Evolutionary conservation across 2,329 filamentous ascomycete genomes (phyloP).

Genomic region (Lasiodiplodia citricola): DNA sequence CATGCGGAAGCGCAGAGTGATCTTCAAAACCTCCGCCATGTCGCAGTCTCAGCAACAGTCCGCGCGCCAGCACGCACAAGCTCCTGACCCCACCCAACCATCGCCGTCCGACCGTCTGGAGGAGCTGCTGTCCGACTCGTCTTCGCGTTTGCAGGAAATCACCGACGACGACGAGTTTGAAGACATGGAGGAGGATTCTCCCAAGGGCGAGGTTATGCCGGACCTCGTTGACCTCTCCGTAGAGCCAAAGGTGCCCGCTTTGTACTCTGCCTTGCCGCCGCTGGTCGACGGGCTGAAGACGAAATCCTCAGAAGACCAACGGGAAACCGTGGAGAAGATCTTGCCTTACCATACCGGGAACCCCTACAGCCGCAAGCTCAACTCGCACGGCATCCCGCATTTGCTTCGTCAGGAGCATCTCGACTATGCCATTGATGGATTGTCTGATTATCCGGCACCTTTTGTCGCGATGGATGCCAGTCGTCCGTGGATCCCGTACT

Average conservation of each 20-base stretch:
- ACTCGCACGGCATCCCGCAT: constrained; percentile 73
- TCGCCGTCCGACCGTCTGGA: constrained; percentile 26
- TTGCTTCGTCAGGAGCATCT: constrained; percentile 70
- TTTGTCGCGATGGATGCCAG: constrained; percentile 83
- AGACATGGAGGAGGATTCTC: constrained; percentile 37
- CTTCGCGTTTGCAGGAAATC: constrained; percentile 42
- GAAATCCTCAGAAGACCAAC: constrained; percentile 70
- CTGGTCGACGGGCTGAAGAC: constrained; percentile 72
- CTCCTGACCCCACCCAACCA: constrained; percentile 32
- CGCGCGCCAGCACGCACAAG: constrained; percentile 14
- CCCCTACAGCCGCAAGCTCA: constrained; percentile 61
- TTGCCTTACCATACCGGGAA: constrained; percentile 69
- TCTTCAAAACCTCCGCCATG: constrained; percentile 22
- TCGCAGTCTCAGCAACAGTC: background rate
- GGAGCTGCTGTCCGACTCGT: constrained; percentile 8
- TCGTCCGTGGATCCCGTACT: constrained; percentile 93
- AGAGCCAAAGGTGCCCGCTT: constrained; percentile 36
- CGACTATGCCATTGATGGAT: constrained; percentile 62
- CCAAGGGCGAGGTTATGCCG: constrained; percentile 16
- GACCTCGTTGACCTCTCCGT: constrained; percentile 26
- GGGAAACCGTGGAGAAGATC: constrained; percentile 70
- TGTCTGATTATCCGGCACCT: constrained; percentile 67
- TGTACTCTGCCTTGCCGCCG: constrained; percentile 49
- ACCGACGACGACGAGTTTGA: constrained; percentile 45
- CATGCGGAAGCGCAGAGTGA: constrained; percentile 22